A percentile compares a stretch with the other conserved stretches of the same genome.
phyloP scores from a whole-genome alignment of 2,329 filamentous ascomycete genomes.

The Exophiala bonariae region DNA sequence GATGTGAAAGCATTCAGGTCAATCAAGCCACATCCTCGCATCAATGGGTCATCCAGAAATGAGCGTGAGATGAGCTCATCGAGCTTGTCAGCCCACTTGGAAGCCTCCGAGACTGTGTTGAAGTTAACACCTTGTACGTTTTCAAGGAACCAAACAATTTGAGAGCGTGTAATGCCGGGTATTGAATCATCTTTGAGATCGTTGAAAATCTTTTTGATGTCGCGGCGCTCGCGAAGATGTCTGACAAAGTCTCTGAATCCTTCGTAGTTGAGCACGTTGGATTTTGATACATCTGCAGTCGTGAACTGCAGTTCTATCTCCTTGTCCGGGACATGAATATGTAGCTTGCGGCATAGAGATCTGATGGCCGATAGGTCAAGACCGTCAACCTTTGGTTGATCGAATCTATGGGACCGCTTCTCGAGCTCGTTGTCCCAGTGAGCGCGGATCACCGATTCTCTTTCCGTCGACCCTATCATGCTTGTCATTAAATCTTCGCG shows the following conservation, averaged over 20 bases:
- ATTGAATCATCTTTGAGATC: conserved; percentile 57
- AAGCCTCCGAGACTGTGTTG: conserved; percentile 52
- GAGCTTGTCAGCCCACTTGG: conserved; percentile 23
- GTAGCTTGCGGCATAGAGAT: conserved; percentile 80
- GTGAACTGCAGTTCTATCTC: conserved; percentile 74
- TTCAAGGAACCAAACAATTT: conserved; percentile 75
- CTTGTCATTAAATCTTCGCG: conserved; percentile 89
- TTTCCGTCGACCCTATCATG: conserved; percentile 71
- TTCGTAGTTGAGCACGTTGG: conserved; percentile 69
- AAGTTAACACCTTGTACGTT: conserved; percentile 76
- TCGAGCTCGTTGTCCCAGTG: conserved; percentile 88
- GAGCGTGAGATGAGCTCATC: conserved; percentile 20
- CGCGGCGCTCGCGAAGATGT: conserved; percentile 78
- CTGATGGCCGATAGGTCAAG: conserved; percentile 79
- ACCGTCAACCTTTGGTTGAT: conserved; percentile 61
- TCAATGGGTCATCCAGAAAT: conserved; percentile 11
- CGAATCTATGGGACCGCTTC: conserved; percentile 58
- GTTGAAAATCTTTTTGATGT: conserved; percentile 74
- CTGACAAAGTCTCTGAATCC: conserved; percentile 84
- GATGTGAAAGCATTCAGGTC: conserved; percentile 75
- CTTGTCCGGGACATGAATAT: conserved; percentile 82
- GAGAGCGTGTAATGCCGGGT: conserved; percentile 65
- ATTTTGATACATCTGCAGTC: conserved; percentile 65
- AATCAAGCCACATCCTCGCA: conserved; percentile 50
- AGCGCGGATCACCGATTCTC: conserved; percentile 74